Conservation (phyloP, 768 basidiomycete genomes). For the Serendipita vermifera region DNA sequence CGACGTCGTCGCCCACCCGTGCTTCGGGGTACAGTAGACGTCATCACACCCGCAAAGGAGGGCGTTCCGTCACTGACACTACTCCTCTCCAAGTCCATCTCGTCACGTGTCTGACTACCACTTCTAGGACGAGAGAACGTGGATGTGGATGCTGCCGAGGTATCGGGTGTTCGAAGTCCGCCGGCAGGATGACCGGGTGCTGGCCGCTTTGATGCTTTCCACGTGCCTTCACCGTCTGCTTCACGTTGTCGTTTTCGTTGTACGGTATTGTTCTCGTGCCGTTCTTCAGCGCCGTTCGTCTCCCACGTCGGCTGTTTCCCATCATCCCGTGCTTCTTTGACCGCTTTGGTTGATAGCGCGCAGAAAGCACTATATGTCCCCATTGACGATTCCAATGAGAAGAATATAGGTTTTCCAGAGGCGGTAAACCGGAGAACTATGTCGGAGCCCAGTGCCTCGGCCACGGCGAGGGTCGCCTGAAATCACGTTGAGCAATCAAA, state of each 20-base stretch:
- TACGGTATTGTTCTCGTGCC: conserved; percentile 21
- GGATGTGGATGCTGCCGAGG: conserved; percentile 38
- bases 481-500: neutral
- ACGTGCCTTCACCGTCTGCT: conserved; percentile 17
- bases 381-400: conserved; percentile 50
- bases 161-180: conserved; percentile 35
- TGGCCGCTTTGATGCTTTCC: conserved; percentile 24
- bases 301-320: conserved; percentile 6
- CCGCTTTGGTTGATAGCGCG: conserved; percentile 57
- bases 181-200: conserved; percentile 21
- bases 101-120: conserved; percentile 17
- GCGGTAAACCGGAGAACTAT: conserved; percentile 68
- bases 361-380: conserved; percentile 46
- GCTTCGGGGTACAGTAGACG: conserved; percentile 9
- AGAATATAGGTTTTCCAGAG: conserved; percentile 58
- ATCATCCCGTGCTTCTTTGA: neutral
- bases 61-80: conserved; percentile 6
- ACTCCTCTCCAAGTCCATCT: neutral
- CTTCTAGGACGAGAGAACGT: conserved; percentile 15
- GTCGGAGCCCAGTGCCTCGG: conserved; percentile 51
- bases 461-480: conserved; percentile 63
- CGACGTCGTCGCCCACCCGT: neutral
- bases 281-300: conserved; percentile 8
- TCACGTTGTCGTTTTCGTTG: conserved; percentile 33
- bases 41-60: conserved; percentile 15